Evolutionary conservation across 2,329 filamentous ascomycete genomes (phyloP), one percentile per base, ranked within the genome.

Genomic region (Penicillium sp.): DNA sequence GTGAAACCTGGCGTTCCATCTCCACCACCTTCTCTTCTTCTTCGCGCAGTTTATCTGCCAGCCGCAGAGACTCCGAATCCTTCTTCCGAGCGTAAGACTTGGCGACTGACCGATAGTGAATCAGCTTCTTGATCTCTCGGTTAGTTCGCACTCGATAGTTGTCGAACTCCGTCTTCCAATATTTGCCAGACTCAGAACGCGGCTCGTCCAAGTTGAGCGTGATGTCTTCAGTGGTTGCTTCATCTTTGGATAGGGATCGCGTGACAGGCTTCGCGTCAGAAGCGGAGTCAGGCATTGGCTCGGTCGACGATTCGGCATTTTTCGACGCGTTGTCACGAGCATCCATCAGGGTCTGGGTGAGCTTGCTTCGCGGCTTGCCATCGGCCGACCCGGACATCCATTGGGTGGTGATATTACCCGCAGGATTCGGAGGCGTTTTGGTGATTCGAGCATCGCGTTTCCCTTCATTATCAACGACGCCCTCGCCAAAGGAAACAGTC

Each of bases 91-190:
- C 83, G 63, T 79, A 85, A 36, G 77, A 79, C 64, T 83, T 85
- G 16, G 81, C 80, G 24, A 80, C 71, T 43, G 80, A 78, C 53
- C 82, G 80, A 61, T 86, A 85, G 27, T 79, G 74, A 45, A 86
- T 77, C 44, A 86, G 72, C 60, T 81, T 83, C 63, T 79, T 82
- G 63, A 84, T 80, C 62, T 86, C 82, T 35, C 74, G 75, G 53
- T 82, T 79, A 31, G 82, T 85, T 43, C 76, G 79, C 20, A 75
- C 73, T 14, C 81, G 74, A 60, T 85, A 86, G 35, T 71, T 75
- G 48, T 85, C 80, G 60, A 81, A 84, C 55, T 84, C 79, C 10
- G 76, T 74, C 65, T 85, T 85, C 82, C 82, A 85, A 61, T 83
- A 84, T 58, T 78, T 79, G 2, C 81, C 82, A 5, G 81, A 83